Base-by-base conservation (phyloP, 2,329 filamentous ascomycete genomes). In the Colletotrichum tanaceti region DNA sequence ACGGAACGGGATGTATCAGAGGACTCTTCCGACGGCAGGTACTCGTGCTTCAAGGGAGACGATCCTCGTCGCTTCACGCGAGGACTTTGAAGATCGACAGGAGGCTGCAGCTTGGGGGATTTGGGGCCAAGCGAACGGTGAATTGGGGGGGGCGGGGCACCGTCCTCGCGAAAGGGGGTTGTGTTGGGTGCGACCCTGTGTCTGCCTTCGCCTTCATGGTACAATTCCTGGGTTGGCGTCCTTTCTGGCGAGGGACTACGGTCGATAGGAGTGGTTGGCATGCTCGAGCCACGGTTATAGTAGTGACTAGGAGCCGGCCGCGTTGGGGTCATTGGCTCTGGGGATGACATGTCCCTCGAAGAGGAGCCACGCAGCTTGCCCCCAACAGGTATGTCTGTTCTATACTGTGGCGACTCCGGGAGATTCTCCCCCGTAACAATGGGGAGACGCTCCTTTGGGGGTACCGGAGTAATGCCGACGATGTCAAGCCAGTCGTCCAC, bases 11-110 rank as follows among this genome's bases (percentile, higher is more conserved):
- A 90, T 53, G 87, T 88, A 7, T 88, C 82, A 0, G 88, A 90
- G 0, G 87, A 89, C 55, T 84, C 79, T 58, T 90, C 88, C 1
- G 96, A 98, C 16, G 95, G 95, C 71, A 94, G 91, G 74, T 98
- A 99, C 80, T 99, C 95, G 76, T 98, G 95, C 81, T 99, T 99
- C 58, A 99, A 84, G 0, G 96, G 96, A 1, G 96, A 99, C 0
- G 96, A 98, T 1, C 90, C 91, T 20, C 94, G 89, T 52, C 94
- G 89, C 75, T 91, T 87, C 24, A 88, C 72, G 78, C 78, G 84
- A 71, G 77, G 77, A 72, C 73, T 78, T 74, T 76, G 80, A 76
- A 73, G 78, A 73, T 82, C 90, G 75, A 75, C 83, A 75, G 77
- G 89, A 72, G 77, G 84, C 79, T 74, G 81, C 18, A 68, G 67